Conservation (phyloP, 306 rosid genomes). For the Pterocarpus macrocarpus region DNA sequence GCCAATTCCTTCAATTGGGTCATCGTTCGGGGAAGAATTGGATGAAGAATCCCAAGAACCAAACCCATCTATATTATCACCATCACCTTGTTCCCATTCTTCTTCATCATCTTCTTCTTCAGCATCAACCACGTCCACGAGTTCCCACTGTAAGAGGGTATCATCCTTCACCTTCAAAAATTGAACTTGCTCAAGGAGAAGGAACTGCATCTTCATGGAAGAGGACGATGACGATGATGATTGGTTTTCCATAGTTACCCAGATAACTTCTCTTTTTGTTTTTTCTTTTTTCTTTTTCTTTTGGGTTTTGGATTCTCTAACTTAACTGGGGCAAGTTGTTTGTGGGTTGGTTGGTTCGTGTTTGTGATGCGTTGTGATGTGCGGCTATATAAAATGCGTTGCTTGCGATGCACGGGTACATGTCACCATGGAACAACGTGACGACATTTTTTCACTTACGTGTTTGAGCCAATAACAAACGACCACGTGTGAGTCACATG, state of each 20-base stretch:
- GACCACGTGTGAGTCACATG: slow-evolving; percentile 8
- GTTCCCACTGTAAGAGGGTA: slow-evolving; percentile 66
- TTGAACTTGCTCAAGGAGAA: slow-evolving; percentile 58
- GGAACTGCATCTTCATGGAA: slow-evolving; percentile 47
- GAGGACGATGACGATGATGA: slow-evolving; percentile 25
- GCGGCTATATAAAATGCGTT: slow-evolving; percentile 3
- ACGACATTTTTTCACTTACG: slow-evolving; percentile 26
- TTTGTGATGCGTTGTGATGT: neutral
- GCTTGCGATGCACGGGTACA: slow-evolving; percentile 40
- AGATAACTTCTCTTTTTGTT: neutral
- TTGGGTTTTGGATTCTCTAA: neutral
- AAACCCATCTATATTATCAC: neutral
- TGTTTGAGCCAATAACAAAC: slow-evolving; percentile 30
- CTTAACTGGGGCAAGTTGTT: neutral
- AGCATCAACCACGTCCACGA: slow-evolving; percentile 46
- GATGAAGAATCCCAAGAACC: slow-evolving; percentile 46
- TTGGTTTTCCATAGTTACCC: slow-evolving; percentile 54
- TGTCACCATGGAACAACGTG: slow-evolving; percentile 20
- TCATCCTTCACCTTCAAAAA: slow-evolving; percentile 54
- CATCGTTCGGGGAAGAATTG: slow-evolving; percentile 20
- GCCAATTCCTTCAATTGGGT: slow-evolving; percentile 33
- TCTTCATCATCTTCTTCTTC: slow-evolving; percentile 37
- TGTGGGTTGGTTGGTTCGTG: neutral
- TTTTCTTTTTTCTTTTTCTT: neutral
- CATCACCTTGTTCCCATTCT: neutral